Evolutionary conservation across 2,329 filamentous ascomycete genomes (phyloP).

Genomic region (Hymenoscyphus linearis): DNA sequence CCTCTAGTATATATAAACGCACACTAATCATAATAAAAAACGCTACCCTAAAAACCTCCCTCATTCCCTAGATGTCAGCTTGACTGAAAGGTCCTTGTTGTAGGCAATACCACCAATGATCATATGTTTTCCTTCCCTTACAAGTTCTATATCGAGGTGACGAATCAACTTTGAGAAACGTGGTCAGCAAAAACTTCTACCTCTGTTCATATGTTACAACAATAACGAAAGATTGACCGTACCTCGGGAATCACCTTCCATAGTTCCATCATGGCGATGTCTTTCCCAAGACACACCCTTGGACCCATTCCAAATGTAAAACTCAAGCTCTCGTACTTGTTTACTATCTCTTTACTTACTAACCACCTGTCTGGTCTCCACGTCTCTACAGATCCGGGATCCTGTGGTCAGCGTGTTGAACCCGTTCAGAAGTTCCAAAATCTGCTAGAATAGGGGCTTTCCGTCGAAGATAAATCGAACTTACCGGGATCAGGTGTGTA

Average conservation of each 20-base stretch:
- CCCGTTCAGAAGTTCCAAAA: no score
- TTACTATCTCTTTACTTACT: conserved; percentile 3
- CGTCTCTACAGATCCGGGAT: conserved; percentile 29
- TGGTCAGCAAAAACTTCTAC: not conserved
- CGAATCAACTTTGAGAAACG: not conserved
- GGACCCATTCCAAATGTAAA: conserved; percentile 23
- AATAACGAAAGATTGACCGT: not conserved
- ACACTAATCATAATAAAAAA: no score
- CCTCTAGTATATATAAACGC: no score
- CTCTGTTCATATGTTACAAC: not conserved
- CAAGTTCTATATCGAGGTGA: not conserved
- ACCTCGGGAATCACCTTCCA: conserved; percentile 24
- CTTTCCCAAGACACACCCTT: conserved; percentile 24
- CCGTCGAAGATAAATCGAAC: no score
- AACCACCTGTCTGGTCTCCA: conserved; percentile 53
- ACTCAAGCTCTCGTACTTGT: conserved; percentile 14
- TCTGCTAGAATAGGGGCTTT: no score
- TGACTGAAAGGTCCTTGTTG: not conserved
- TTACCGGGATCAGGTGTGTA: conserved; percentile 44
- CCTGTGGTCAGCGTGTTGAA: no score
- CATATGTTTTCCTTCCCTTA: not conserved
- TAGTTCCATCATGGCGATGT: conserved; percentile 26
- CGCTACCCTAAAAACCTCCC: not conserved
- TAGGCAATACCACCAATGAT: not conserved
- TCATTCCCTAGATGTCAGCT: not conserved